Base-by-base conservation (phyloP, 805 yeast species). In the Candida montana region DNA sequence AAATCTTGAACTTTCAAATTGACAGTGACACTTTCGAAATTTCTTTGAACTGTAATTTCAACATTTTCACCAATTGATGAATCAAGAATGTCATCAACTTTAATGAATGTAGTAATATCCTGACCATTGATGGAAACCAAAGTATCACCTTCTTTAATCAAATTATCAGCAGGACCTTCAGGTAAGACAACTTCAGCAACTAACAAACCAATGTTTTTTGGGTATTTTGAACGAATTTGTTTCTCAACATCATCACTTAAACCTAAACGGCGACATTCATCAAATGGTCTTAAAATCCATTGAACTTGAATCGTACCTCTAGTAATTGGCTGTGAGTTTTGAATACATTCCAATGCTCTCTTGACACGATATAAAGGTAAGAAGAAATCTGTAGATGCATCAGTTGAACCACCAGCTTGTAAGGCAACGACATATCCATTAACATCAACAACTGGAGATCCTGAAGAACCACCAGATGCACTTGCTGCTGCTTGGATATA, bases 401-500 rank as follows among this genome's bases (percentile, higher is more conserved):
- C 93, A 1, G 89, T 76, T 7, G 85, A 77, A 3, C 97, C 97
- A 56, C 97, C 97, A 2, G 97, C 97, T 63, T 88, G 96, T 39
- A 90, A 66, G 0, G 97, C 96, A 16, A 90, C 86, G 0, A 91
- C 96, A 55, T 78, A 63, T 3, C 96, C 96, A 51, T 84, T 82
- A 33, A 83, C 79, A 60, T 88, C 83, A 2, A 90, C 95, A n/a
- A 90, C 97, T 0, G 97, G 97, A 4, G 96, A 87, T 8, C 97
- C 97, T 37, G 93, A 82, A 4, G 96, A 88, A 3, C 97, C 97
- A 24, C 97, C 97, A 15, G 95, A 83, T 0, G 97, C 96, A 45
- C 89, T 77, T 1, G 97, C 96, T 7, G 97, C 96, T 1, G 96
- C 96, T 64, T 89, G 96, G 42, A 89, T 86, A 63, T 89, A 89